These are phyloP conservation scores for Aspergillus eucalypticola DNA, from an alignment of 2,329 filamentous ascomycete species.

Conservation along the genomic window DNA sequence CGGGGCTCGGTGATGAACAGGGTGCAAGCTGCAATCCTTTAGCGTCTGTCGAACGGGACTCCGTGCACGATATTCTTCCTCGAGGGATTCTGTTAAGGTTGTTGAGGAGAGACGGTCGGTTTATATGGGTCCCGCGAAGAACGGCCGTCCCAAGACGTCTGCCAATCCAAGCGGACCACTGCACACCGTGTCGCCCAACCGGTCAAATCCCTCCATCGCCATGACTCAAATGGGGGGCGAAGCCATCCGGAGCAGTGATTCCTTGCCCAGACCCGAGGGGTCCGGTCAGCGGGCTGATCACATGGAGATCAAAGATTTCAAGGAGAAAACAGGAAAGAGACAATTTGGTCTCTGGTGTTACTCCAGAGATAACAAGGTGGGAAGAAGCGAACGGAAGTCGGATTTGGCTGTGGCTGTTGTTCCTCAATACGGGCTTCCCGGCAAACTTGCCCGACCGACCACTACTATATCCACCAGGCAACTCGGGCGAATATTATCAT, in stretches of 20 bases:
- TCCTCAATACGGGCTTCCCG: background rate
- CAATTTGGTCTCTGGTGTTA: background rate
- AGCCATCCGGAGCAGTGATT: background rate
- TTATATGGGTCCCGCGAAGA: background rate
- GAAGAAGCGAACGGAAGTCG: too few species aligned
- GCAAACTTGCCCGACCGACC: background rate
- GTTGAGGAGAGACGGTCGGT: background rate
- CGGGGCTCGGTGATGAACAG: slow-evolving; percentile 12
- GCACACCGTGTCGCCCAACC: background rate
- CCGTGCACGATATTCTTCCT: background rate
- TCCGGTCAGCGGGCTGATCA: background rate
- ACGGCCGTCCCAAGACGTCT: background rate
- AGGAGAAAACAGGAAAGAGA: background rate
- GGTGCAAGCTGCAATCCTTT: slow-evolving; percentile 5
- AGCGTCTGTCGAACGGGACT: background rate
- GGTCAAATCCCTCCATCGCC: background rate
- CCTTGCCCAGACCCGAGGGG: background rate
- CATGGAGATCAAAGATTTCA: background rate
- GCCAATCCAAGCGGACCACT: slow-evolving; percentile 2
- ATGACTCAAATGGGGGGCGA: background rate
- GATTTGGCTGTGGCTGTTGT: too few species aligned
- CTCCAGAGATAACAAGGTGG: too few species aligned
- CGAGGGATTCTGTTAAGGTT: background rate
- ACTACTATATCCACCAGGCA: background rate
- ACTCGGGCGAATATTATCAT: background rate